Conservation (phyloP, 176 grass and related monocot genomes). For the Paspalum notatum region DNA sequence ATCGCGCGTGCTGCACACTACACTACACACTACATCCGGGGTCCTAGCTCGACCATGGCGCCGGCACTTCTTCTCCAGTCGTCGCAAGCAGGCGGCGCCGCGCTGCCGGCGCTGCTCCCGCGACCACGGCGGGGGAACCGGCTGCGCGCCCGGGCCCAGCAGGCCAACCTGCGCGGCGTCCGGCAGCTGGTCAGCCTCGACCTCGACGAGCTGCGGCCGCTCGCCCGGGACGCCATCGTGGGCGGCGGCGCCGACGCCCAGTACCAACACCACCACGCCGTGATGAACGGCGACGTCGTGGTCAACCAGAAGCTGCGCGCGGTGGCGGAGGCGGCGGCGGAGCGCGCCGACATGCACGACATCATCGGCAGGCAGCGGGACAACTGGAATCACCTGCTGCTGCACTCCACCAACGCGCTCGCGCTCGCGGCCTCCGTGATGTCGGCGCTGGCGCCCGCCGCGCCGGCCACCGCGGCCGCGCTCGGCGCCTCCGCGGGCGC, state of each 20-base stretch:
- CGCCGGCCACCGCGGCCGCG: neutral
- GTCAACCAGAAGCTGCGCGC: conserved; percentile 48
- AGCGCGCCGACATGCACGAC: conserved; percentile 66
- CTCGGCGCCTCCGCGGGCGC: conserved; percentile 40
- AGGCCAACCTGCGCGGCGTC: neutral
- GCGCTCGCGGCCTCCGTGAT: conserved; percentile 47
- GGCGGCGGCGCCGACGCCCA: neutral
- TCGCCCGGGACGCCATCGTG: neutral
- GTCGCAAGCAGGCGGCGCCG: neutral
- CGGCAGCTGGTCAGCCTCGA: conserved; percentile 19
- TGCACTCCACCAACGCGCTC: conserved; percentile 64
- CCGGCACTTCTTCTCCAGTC: neutral
- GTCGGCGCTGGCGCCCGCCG: conserved; percentile 43
- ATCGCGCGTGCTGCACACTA: neutral
- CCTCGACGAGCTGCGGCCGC: conserved; percentile 20
- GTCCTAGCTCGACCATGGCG: neutral
- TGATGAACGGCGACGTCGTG: neutral
- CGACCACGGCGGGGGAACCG: neutral
- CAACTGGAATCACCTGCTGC: conserved; percentile 80
- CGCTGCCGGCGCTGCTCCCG: neutral
- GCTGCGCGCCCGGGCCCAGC: neutral
- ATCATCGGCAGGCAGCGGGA: conserved; percentile 66
- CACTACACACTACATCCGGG: neutral
- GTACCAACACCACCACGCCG: neutral
- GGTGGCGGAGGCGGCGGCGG: conserved; percentile 49